phyloP scores from a whole-genome alignment of 2,329 filamentous ascomycete species.

The Trichoderma hamatum region DNA sequence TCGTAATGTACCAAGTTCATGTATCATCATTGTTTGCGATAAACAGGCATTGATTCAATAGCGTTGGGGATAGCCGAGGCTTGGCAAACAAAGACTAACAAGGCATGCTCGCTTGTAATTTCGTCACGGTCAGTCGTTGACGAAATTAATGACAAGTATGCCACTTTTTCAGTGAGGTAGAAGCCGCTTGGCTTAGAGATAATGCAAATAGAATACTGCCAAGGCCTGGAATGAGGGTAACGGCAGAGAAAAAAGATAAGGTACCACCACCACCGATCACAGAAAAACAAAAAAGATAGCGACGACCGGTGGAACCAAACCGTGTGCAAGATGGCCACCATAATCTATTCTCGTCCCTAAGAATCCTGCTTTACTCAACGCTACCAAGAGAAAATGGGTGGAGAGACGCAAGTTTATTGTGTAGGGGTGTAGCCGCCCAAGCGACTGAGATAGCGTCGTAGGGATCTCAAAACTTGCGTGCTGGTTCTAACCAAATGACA shows the following conservation, averaged over 20 bases:
- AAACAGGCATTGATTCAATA: slow-evolving; percentile 2
- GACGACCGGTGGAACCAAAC: slow-evolving; percentile 2
- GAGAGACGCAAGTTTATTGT: neutral
- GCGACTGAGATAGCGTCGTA: slow-evolving; percentile 17
- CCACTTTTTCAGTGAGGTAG: neutral
- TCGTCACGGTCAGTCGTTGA: neutral
- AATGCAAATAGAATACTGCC: neutral
- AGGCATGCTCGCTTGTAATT: neutral
- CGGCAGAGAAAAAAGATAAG: neutral
- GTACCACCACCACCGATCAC: neutral
- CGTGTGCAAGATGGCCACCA: neutral
- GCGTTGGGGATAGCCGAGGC: neutral
- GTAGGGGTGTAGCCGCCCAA: neutral
- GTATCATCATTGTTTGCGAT: slow-evolving; percentile 18
- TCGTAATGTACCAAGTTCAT: neutral
- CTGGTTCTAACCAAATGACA: slow-evolving; percentile 10
- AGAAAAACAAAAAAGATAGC: neutral
- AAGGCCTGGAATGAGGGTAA: neutral
- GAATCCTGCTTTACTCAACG: neutral
- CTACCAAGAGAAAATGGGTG: neutral
- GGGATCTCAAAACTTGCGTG: slow-evolving; percentile 13
- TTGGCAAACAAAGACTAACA: slow-evolving; percentile 1
- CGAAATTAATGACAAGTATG: neutral
- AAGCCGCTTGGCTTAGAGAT: neutral
- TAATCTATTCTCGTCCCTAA: neutral